Evolutionary conservation across 2,329 filamentous ascomycete genomes (phyloP).

Genomic region (Exophiala phaeomuriformis): DNA sequence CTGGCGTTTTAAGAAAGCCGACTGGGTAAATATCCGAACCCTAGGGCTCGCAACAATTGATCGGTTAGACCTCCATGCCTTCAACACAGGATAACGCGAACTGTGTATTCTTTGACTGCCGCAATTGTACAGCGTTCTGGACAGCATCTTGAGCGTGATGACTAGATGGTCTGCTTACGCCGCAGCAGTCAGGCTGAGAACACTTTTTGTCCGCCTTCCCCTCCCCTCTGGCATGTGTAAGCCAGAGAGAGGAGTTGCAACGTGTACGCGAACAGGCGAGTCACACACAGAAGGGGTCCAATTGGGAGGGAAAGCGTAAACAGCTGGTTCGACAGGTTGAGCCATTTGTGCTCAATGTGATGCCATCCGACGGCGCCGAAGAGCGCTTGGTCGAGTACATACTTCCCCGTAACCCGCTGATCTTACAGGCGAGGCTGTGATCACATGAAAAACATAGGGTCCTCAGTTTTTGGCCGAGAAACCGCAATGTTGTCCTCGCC

Average conservation of each 20-base stretch:
- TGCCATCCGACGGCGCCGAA: slow-evolving; percentile 1
- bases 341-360: slow-evolving; percentile 8
- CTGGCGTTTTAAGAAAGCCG: slow-evolving; percentile 7
- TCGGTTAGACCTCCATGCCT: background rate
- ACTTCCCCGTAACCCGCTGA: background rate
- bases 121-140: slow-evolving; percentile 4
- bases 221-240: background rate
- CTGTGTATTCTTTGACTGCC: slow-evolving; percentile 8
- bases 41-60: background rate
- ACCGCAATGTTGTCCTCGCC: too few species aligned
- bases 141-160: slow-evolving; percentile 6
- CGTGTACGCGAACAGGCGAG: too few species aligned
- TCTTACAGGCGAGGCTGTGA: background rate
- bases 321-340: background rate
- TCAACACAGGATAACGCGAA: background rate
- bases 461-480: too few species aligned
- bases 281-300: background rate
- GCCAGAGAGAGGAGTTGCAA: background rate
- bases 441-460: too few species aligned
- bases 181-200: background rate
- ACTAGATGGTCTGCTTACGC: background rate
- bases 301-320: background rate
- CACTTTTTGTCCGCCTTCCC: background rate
- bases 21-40: slow-evolving; percentile 4
- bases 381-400: background rate